A percentile compares a stretch with the other conserved stretches of the same genome.
Conservation (phyloP, 129 eudicot species). For the Artemisia annua region DNA sequence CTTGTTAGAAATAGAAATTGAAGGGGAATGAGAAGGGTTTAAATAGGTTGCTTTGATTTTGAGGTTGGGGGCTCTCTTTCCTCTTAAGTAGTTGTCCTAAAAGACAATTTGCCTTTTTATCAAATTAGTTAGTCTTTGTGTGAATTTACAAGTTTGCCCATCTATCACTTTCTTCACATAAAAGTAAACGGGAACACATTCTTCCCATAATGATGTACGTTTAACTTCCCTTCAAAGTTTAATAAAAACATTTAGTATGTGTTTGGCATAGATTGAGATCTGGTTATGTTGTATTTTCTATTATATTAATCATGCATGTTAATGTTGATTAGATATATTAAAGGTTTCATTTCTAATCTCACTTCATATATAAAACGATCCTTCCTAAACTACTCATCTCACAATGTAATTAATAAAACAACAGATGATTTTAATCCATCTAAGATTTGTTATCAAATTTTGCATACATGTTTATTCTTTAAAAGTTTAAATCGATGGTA, state of each 20-base stretch:
- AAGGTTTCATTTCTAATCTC: too few species aligned
- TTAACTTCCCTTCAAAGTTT: neutral
- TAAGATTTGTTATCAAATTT: too few species aligned
- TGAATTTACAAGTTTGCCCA: slow-evolving; percentile 13
- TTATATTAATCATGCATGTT: too few species aligned
- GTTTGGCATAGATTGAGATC: neutral
- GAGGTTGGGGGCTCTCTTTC: slow-evolving; percentile 40
- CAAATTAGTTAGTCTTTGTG: neutral
- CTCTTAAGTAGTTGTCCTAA: slow-evolving; percentile 35
- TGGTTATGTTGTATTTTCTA: neutral
- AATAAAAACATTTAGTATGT: neutral
- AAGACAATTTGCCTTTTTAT: slow-evolving; percentile 34
- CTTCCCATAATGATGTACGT: slow-evolving; percentile 1
- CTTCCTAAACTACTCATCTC: too few species aligned
- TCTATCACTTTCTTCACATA: slow-evolving; percentile 24
- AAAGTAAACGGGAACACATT: slow-evolving; percentile 26
- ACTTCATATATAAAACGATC: too few species aligned
- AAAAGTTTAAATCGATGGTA: too few species aligned
- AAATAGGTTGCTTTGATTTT: slow-evolving; percentile 20
- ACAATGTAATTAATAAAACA: too few species aligned
- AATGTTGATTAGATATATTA: neutral
- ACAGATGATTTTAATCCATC: too few species aligned
- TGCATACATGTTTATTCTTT: too few species aligned
- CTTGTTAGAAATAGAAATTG: slow-evolving; percentile 35
- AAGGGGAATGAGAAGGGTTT: slow-evolving; percentile 24